A percentile compares a stretch with the other conserved stretches of the same genome.
Evolutionary conservation across 148 eudicot species (phyloP).

Genomic region (Chenopodium quinoa): DNA sequence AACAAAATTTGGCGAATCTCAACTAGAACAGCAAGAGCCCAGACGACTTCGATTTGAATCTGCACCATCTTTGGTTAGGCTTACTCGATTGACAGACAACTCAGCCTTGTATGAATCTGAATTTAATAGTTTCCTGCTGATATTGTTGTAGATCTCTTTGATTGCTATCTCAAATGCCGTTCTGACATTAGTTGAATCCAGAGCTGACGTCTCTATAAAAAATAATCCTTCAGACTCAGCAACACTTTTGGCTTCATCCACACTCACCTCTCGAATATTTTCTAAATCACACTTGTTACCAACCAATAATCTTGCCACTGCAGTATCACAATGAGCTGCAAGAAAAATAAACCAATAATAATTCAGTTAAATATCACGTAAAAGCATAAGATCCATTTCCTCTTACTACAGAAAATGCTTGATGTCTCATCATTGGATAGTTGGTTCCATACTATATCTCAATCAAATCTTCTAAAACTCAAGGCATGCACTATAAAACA

Average conservation of each 20-base stretch:
- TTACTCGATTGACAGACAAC: conserved; percentile 63
- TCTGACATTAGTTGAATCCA: conserved; percentile 66
- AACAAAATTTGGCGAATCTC: conserved; percentile 8
- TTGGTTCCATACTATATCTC: too few species aligned
- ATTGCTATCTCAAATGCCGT: conserved; percentile 76
- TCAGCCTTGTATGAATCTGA: conserved; percentile 81
- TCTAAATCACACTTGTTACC: conserved; percentile 81
- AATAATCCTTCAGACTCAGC: conserved; percentile 74
- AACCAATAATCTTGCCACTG: conserved; percentile 69
- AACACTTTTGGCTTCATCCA: conserved; percentile 59
- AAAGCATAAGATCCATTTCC: background rate
- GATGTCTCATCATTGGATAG: too few species aligned
- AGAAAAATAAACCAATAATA: background rate
- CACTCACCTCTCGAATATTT: conserved; percentile 56
- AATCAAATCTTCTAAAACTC: too few species aligned
- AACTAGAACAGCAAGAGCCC: conserved; percentile 56
- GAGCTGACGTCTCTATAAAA: conserved; percentile 87
- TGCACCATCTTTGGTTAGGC: conserved; percentile 43
- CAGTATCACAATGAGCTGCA: conserved; percentile 78
- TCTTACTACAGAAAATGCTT: background rate
- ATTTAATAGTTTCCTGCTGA: conserved; percentile 65
- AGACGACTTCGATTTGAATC: conserved; percentile 47
- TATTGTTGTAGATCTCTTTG: conserved; percentile 62
- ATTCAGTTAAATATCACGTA: background rate
- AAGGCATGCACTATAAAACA: too few species aligned